Evolutionary conservation across 495 filamentous ascomycete species (phyloP).

Genomic region (Lophiotrema nucula): DNA sequence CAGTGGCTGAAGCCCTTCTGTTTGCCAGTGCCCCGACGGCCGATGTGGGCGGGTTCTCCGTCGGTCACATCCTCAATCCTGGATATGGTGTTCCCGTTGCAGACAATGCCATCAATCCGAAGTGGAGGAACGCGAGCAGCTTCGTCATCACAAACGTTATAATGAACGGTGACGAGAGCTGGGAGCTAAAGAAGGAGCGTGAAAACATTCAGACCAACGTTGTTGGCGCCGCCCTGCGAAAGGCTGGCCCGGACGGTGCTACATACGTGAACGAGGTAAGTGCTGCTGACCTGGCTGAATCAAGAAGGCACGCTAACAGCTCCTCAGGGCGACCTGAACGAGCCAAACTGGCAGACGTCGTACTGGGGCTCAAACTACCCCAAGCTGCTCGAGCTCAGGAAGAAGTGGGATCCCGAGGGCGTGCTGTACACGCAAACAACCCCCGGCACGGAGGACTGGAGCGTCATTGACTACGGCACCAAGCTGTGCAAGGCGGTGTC

Average conservation of each 20-base stretch:
- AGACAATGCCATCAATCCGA: slow-evolving; percentile 34
- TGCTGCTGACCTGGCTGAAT: not conserved
- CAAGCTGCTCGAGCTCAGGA: slow-evolving; percentile 52
- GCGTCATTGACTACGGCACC: slow-evolving; percentile 27
- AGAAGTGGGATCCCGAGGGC: slow-evolving; percentile 53
- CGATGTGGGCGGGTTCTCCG: slow-evolving; percentile 40
- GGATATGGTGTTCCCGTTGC: slow-evolving; percentile 37
- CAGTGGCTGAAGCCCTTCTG: slow-evolving; percentile 45
- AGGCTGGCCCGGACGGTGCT: slow-evolving; percentile 27
- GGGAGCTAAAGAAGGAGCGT: slow-evolving; percentile 12
- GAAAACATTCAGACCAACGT: slow-evolving; percentile 21
- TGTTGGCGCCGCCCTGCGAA: slow-evolving; percentile 24
- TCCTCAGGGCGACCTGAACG: slow-evolving; percentile 54
- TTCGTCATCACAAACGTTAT: slow-evolving; percentile 31
- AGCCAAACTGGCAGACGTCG: slow-evolving; percentile 61
- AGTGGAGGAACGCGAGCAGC: slow-evolving; percentile 34
- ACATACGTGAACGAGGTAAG: slow-evolving; percentile 35
- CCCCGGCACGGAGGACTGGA: slow-evolving; percentile 32
- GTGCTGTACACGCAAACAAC: slow-evolving; percentile 52
- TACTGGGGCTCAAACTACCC: slow-evolving; percentile 62
- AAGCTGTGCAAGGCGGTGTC: slow-evolving; percentile 29
- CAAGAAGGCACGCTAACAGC: not conserved
- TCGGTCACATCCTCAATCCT: slow-evolving; percentile 53
- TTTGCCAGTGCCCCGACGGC: slow-evolving; percentile 31
- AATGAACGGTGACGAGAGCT: slow-evolving; percentile 18